A percentile compares a stretch with the other conserved stretches of the same genome.
These are phyloP conservation scores for Tremellales sp. DNA, from an alignment of 1,284 basidiomycete species.

Conservation along the genomic window DNA sequence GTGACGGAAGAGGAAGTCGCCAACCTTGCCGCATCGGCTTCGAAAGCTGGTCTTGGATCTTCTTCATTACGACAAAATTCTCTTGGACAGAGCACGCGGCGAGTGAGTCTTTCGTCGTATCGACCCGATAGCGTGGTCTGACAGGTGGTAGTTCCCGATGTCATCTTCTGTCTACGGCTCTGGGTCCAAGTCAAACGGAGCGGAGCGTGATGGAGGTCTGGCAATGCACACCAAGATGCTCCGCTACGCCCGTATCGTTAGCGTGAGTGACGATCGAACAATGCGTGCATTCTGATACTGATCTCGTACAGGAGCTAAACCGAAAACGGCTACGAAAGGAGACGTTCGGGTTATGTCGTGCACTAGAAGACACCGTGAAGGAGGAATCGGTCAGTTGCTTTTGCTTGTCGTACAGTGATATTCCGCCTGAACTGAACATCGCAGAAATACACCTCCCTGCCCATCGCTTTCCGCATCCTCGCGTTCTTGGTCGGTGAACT, in stretches of 20 bases:
- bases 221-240: constrained; percentile 83
- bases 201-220: constrained; percentile 50
- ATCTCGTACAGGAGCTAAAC: constrained; percentile 35
- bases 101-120: constrained; percentile 16
- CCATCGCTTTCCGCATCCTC: constrained; percentile 45
- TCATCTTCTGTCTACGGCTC: constrained; percentile 25
- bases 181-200: constrained; percentile 21
- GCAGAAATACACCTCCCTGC: constrained; percentile 47
- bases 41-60: constrained; percentile 13
- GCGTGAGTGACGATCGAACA: no score
- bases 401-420: constrained; percentile 1
- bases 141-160: constrained; percentile 30
- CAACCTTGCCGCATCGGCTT: constrained; percentile 11
- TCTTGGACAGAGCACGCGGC: constrained; percentile 31
- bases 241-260: constrained; percentile 82
- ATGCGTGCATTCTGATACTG: no score
- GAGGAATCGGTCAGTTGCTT: constrained; percentile 23
- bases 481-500: constrained; percentile 51
- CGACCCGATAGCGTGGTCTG: background rate
- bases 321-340: constrained; percentile 33
- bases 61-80: constrained; percentile 30
- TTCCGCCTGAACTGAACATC: background rate
- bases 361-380: constrained; percentile 34
- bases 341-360: constrained; percentile 33
- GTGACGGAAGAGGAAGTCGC: constrained; percentile 45